Percentiles rank a stretch among this genome's conserved stretches.
Conservation (phyloP, 2,329 filamentous ascomycete genomes). For the Cercospora nicotianae region DNA sequence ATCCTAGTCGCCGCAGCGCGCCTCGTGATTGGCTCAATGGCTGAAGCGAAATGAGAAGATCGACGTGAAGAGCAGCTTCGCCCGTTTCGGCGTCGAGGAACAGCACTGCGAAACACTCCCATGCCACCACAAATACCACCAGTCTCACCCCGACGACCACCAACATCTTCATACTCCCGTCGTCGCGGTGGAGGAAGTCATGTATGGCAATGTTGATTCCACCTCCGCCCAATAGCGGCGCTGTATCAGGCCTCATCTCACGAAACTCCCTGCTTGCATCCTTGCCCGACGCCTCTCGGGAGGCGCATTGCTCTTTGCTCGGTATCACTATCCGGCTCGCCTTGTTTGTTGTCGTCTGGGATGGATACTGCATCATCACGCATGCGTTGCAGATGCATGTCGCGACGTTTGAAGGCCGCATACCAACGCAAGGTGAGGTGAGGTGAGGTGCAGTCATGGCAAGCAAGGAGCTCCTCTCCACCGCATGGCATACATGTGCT, state of each 20-base stretch:
- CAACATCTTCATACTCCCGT: background rate
- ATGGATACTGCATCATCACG: background rate
- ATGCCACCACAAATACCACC: background rate
- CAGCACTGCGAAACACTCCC: background rate
- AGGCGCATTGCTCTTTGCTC: background rate
- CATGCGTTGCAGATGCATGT: background rate
- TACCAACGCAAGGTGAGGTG: conserved; percentile 1
- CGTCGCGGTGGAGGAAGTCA: background rate
- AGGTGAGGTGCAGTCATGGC: background rate
- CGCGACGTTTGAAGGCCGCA: background rate
- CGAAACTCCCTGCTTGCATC: background rate
- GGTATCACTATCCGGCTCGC: conserved; percentile 8
- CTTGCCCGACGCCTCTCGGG: background rate
- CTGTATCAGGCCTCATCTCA: background rate
- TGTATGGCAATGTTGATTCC: background rate
- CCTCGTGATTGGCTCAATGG: conserved; percentile 1
- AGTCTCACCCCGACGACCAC: background rate
- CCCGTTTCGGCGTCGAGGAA: background rate
- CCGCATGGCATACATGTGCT: background rate
- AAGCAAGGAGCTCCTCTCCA: conserved; percentile 5
- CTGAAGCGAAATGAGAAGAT: conserved; percentile 1
- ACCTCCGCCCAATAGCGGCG: background rate
- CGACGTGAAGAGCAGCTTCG: background rate
- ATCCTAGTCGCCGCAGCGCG: conserved; percentile 1
- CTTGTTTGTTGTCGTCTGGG: background rate